These are phyloP conservation scores for Bipolaris gigantea DNA, from an alignment of 2,329 filamentous ascomycete species.

Conservation along the genomic window DNA sequence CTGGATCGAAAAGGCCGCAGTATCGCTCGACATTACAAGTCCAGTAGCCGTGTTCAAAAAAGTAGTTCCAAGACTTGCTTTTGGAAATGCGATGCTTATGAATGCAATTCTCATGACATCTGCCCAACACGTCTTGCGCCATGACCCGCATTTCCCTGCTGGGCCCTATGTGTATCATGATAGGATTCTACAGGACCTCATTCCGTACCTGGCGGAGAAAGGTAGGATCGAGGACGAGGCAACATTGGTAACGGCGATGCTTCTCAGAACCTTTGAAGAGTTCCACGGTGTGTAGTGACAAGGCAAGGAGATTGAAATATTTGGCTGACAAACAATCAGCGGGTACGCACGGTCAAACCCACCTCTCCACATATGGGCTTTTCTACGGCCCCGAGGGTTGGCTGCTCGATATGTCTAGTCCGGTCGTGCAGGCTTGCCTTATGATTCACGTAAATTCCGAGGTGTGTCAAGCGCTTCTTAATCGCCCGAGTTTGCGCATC, in stretches of 20 bases:
- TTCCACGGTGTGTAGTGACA: conserved; percentile 16
- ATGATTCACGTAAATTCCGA: conserved; percentile 24
- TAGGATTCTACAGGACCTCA: conserved; percentile 17
- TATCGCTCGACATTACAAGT: conserved; percentile 19
- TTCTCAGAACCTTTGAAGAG: conserved; percentile 24
- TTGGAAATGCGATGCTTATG: conserved; percentile 46
- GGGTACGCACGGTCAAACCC: conserved; percentile 19
- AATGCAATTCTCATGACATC: conserved; percentile 47
- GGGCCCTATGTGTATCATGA: conserved; percentile 23
- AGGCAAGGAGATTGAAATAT: background rate
- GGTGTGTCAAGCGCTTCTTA: conserved; percentile 17
- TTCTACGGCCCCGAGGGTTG: conserved; percentile 19
- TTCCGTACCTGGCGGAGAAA: conserved; percentile 20
- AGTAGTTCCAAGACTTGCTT: conserved; percentile 20
- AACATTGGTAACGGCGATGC: conserved; percentile 19
- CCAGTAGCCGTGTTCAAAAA: conserved; percentile 15
- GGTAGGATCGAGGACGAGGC: conserved; percentile 23
- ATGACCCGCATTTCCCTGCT: conserved; percentile 16
- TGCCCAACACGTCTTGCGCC: conserved; percentile 43
- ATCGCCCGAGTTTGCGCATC: conserved; percentile 14
- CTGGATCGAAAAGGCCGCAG: conserved; percentile 17
- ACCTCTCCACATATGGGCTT: conserved; percentile 21
- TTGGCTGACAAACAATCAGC: conserved; percentile 16
- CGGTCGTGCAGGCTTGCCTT: conserved; percentile 21
- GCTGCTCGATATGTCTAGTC: conserved; percentile 16